These are phyloP conservation scores for Sphaerulina vaccinii DNA, from an alignment of 2,329 filamentous ascomycete genomes.

Conservation along the genomic window DNA sequence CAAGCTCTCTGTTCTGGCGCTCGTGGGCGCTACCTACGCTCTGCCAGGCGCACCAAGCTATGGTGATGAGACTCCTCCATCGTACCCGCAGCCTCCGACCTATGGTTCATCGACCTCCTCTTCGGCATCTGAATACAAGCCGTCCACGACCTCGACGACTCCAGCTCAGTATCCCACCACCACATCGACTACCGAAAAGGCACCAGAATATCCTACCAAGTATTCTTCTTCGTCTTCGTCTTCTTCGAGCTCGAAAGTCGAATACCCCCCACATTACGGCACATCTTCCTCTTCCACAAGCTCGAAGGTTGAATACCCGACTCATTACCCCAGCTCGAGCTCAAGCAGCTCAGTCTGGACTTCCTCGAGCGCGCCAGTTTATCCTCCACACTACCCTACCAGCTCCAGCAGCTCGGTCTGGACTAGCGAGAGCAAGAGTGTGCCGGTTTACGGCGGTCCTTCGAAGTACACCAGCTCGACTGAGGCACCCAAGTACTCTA, in stretches of 20 bases:
- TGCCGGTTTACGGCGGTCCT: neutral
- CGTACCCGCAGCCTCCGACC: neutral
- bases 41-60: slow-evolving; percentile 6
- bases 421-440: too few relatives aligned
- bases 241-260: neutral
- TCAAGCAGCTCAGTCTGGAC: too few relatives aligned
- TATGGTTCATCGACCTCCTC: too few relatives aligned
- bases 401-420: too few relatives aligned
- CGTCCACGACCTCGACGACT: neutral
- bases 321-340: neutral
- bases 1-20: slow-evolving; percentile 15
- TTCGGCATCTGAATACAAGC: too few relatives aligned
- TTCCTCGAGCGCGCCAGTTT: too few relatives aligned
- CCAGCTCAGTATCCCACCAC: neutral
- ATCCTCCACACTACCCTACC: too few relatives aligned
- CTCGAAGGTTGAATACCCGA: neutral
- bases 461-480: neutral
- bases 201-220: neutral
- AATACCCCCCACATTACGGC: too few relatives aligned
- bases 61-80: neutral
- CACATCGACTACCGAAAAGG: neutral
- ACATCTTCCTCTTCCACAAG: neutral
- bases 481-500: neutral
- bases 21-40: slow-evolving; percentile 15
- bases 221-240: neutral